Conservation (phyloP, 495 filamentous ascomycete species). For the Beverwykella pulmonaria region DNA sequence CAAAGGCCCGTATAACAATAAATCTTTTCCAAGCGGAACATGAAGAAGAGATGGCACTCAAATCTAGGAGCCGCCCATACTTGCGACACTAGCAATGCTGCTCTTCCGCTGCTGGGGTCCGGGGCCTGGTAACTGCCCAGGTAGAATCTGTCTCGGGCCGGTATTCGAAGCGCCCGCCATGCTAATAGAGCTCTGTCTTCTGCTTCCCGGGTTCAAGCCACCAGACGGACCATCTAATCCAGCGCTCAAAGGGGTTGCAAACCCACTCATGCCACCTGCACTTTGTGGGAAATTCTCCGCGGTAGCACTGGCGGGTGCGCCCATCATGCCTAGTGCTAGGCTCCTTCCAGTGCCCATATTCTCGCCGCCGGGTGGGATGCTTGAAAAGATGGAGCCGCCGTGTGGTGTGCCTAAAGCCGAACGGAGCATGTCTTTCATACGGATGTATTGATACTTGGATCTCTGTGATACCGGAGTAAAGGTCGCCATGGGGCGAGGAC, state of each 20-base stretch:
- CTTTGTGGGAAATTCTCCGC: slow-evolving; percentile 28
- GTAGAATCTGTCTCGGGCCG: slow-evolving; percentile 35
- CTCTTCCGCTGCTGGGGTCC: slow-evolving; percentile 35
- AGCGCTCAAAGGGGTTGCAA: slow-evolving; percentile 30
- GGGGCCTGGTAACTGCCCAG: slow-evolving; percentile 35
- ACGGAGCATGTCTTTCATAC: slow-evolving; percentile 86
- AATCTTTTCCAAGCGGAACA: too few relatives aligned
- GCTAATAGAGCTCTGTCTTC: slow-evolving; percentile 33
- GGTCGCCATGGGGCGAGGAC: slow-evolving; percentile 71
- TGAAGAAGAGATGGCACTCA: neutral
- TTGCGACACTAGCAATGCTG: slow-evolving; percentile 37
- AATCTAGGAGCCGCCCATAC: slow-evolving; percentile 6
- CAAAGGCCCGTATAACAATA: too few relatives aligned
- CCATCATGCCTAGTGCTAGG: slow-evolving; percentile 31
- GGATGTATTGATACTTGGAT: slow-evolving; percentile 75
- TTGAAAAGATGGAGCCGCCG: slow-evolving; percentile 38
- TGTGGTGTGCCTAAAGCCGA: slow-evolving; percentile 60
- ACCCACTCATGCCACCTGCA: slow-evolving; percentile 19
- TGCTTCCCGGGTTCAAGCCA: slow-evolving; percentile 23
- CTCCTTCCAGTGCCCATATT: slow-evolving; percentile 20
- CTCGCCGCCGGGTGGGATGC: neutral
- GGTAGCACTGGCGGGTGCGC: slow-evolving; percentile 31
- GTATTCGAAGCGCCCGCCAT: slow-evolving; percentile 4
- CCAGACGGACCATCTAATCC: slow-evolving; percentile 26
- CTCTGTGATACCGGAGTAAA: slow-evolving; percentile 68